These are phyloP conservation scores for Nepenthes mirabilis DNA, from an alignment of 148 eudicot genomes.

Conservation along the genomic window DNA sequence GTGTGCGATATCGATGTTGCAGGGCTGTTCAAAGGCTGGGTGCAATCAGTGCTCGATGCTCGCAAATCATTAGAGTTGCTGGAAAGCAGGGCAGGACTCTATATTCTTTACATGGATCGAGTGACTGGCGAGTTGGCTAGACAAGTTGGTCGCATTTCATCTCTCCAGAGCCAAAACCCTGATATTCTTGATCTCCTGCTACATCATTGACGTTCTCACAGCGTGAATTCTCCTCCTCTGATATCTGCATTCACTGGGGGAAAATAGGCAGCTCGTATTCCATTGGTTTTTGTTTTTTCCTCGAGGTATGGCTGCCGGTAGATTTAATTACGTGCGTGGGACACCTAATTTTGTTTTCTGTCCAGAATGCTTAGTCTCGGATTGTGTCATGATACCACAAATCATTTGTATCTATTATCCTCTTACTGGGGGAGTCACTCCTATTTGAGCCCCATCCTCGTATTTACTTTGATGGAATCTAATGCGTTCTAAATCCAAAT, in stretches of 20 bases:
- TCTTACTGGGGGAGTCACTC: no score
- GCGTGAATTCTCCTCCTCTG: background rate
- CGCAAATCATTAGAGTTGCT: conserved; percentile 47
- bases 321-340: no score
- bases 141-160: conserved; percentile 38
- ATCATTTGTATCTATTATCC: no score
- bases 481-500: no score
- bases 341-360: no score
- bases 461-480: no score
- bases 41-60: conserved; percentile 44
- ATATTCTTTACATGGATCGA: conserved; percentile 75
- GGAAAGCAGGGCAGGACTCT: conserved; percentile 64
- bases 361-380: no score
- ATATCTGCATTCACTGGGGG: background rate
- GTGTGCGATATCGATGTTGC: conserved; percentile 6
- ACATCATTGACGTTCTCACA: conserved; percentile 10
- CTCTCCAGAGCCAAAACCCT: conserved; percentile 35
- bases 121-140: conserved; percentile 54
- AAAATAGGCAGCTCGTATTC: no score
- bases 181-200: conserved; percentile 45
- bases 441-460: no score
- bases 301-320: no score
- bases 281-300: no score
- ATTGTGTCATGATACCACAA: no score
- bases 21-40: conserved; percentile 82